Evolutionary conservation across 1,284 basidiomycete species (phyloP).

Genomic region (Puccinia hordei): DNA sequence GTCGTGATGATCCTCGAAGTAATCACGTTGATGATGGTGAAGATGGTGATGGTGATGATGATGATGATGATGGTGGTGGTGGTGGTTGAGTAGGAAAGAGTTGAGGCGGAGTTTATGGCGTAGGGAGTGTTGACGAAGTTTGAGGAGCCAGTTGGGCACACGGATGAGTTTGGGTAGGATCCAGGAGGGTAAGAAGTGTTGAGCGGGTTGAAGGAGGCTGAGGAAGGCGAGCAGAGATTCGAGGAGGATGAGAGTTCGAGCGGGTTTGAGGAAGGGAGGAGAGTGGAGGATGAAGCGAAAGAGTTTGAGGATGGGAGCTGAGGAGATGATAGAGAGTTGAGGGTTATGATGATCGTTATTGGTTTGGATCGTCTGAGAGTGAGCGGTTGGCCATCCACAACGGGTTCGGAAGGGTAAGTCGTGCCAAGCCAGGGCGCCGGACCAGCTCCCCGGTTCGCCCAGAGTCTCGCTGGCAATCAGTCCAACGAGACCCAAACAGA

Average conservation of each 20-base stretch:
- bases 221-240: conserved; percentile 20
- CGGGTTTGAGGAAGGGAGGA: conserved; percentile 35
- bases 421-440: conserved; percentile 23
- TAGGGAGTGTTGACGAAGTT: background rate
- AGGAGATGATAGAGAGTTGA: conserved; percentile 23
- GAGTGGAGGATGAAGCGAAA: conserved; percentile 27
- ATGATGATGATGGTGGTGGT: background rate
- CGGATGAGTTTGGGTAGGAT: conserved; percentile 35
- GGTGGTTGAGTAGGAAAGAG: background rate
- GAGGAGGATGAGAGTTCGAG: conserved; percentile 29
- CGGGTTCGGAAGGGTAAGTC: conserved; percentile 35
- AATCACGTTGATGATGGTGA: background rate
- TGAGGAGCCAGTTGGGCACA: conserved; percentile 14
- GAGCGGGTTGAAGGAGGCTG: conserved; percentile 38
- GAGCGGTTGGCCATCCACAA: background rate
- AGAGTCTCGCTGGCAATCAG: conserved; percentile 9
- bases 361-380: no score
- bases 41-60: no score
- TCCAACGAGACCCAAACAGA: background rate
- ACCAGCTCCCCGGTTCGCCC: conserved; percentile 12
- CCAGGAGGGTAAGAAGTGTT: conserved; percentile 40
- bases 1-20: no score
- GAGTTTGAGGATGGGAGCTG: conserved; percentile 15
- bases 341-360: background rate
- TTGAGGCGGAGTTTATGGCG: background rate